Base-by-base conservation (phyloP, 2,329 filamentous ascomycete species). In the Bipolaris zeicola region DNA sequence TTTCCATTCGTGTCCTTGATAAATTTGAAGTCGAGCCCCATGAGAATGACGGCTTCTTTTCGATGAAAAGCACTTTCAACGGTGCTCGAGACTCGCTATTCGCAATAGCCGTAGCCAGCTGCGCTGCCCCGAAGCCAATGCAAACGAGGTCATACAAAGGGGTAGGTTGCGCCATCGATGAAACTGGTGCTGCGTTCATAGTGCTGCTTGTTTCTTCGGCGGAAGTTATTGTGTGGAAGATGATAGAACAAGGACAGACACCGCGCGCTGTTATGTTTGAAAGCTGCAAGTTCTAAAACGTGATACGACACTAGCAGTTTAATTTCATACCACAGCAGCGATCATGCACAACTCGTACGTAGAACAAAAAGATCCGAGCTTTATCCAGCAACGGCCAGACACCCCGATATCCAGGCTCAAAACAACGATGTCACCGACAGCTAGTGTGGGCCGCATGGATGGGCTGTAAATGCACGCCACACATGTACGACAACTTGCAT, bases 101-200 rank as follows among this genome's bases (percentile, higher is more conserved):
- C 7, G 73, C 73, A 52, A 76, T 74, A 22, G 73, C 73, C 16
- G 71, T 72, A 11, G 73, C 72, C 28, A 76, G 44, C 47, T 74
- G 71, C 36, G 71, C 69, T 43, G 72, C 70, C 6, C 73, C 69
- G 45, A 76, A 76, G 8, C 73, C 73, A 42, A 76, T 63, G 56
- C 69, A 73, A n/a, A 76, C 62, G 22, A 75, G 60, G 49, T 76
- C 72, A 52, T 68, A 74, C 11, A 52, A 67, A 50, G 58, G 47
- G 10, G 61, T 53, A 7, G 56, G 28, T 39, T 60, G 55, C 16
- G 61, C 36, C 39, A 59, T 55, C 11, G 66, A 57, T 26, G 65
- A 62, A 33, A 39, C 55, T 10, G 63, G 60, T 20, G 49, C 53
- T 8, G 53, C 50, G 7, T 66, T 53, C 42, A 61, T 52, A 13